phyloP scores from a whole-genome alignment of 805 yeast genomes.

The Suhomyces sp. region DNA sequence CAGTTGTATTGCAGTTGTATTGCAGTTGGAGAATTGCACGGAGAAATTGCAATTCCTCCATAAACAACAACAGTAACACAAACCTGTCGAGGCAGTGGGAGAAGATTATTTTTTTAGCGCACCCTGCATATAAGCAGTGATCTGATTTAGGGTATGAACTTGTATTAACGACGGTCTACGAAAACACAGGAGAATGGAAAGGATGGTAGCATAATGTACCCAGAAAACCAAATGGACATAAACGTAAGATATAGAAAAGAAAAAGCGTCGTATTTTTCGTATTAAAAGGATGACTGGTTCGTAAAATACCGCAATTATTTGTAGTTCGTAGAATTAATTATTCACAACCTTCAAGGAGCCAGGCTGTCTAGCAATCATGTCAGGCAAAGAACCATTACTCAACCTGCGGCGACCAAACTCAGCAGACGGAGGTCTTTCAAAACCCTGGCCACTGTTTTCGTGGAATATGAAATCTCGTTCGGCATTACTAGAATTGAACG shows the following conservation, averaged over 20 bases:
- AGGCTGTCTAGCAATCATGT: conserved; percentile 42
- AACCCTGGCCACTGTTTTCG: conserved; percentile 1
- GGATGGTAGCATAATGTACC: neutral
- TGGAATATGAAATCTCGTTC: conserved; percentile 11
- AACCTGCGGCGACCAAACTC: conserved; percentile 48
- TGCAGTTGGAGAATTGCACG: neutral
- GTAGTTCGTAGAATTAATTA: conserved; percentile 6
- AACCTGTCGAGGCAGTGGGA: neutral
- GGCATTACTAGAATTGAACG: conserved; percentile 4
- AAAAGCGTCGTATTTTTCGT: neutral
- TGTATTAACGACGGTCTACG: conserved; percentile 1
- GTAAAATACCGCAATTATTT: neutral
- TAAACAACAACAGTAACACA: neutral
- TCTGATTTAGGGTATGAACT: neutral
- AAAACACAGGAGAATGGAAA: conserved; percentile 1
- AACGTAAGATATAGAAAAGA: neutral
- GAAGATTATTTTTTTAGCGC: neutral
- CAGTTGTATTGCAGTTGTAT: too few species aligned
- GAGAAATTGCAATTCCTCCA: neutral
- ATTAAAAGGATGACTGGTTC: neutral
- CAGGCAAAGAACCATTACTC: conserved; percentile 55
- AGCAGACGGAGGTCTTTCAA: conserved; percentile 10
- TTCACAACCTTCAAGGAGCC: conserved; percentile 54
- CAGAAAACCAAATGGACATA: neutral
- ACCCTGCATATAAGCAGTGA: neutral